These are phyloP conservation scores for Citrullus colocynthis DNA, from an alignment of 306 rosid species.

Conservation along the genomic window DNA sequence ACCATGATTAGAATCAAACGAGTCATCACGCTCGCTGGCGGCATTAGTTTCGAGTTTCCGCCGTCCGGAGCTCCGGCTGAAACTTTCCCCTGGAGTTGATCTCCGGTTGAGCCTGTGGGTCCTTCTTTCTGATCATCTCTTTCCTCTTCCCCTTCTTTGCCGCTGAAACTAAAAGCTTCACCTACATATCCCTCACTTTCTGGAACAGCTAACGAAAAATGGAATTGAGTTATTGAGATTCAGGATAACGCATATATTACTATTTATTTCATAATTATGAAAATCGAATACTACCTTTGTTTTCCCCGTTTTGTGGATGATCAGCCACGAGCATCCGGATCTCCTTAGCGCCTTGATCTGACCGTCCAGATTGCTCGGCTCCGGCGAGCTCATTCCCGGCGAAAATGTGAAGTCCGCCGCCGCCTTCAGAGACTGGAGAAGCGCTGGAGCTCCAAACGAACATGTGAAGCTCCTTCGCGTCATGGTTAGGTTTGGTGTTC, in stretches of 20 bases:
- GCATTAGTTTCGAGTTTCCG: constrained; percentile 51
- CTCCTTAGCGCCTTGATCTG: constrained; percentile 89
- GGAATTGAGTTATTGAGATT: not conserved
- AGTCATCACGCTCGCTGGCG: constrained; percentile 98
- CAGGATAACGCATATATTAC: not conserved
- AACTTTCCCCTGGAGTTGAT: constrained; percentile 46
- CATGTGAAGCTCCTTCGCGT: constrained; percentile 90
- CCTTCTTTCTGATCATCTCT: constrained; percentile 40
- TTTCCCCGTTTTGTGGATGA: constrained; percentile 60
- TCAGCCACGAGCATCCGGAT: constrained; percentile 87
- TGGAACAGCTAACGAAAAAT: constrained; percentile 7
- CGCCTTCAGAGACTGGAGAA: constrained; percentile 66
- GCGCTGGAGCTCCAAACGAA: constrained; percentile 88
- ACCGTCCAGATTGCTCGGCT: constrained; percentile 75
- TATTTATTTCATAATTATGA: too few species aligned
- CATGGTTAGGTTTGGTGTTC: constrained; percentile 33
- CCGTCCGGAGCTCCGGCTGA: constrained; percentile 19
- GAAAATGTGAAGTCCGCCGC: constrained; percentile 60
- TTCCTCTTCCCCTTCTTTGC: constrained; percentile 36
- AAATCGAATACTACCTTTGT: constrained; percentile 31
- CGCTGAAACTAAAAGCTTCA: constrained; percentile 45
- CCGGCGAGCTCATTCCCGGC: constrained; percentile 47
- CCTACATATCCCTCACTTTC: constrained; percentile 38
- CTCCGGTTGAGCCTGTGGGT: constrained; percentile 55
- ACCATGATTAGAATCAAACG: constrained; percentile 93